These are phyloP conservation scores for Phyllosticta citriasiana DNA, from an alignment of 2,329 filamentous ascomycete genomes.

Conservation along the genomic window DNA sequence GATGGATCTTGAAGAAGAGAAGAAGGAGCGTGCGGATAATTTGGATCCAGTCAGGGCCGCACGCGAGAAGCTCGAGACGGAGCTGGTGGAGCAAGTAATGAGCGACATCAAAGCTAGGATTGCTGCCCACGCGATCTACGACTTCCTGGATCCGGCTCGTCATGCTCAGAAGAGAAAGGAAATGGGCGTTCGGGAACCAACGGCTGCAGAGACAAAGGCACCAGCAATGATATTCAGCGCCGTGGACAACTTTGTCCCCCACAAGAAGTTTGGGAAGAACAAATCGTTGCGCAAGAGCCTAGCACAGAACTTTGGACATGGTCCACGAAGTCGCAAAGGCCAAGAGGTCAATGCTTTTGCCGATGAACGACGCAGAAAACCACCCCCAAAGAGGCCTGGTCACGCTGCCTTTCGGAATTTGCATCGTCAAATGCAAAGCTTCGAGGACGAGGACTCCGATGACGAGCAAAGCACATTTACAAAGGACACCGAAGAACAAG, in stretches of 20 bases:
- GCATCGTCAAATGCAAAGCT: constrained; percentile 66
- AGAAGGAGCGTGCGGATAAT: constrained; percentile 73
- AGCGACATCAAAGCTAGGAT: constrained; percentile 82
- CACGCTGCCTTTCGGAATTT: constrained; percentile 64
- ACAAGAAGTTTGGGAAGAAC: constrained; percentile 7
- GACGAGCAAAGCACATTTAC: constrained; percentile 62
- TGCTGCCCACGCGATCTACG: constrained; percentile 67
- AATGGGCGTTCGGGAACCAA: constrained; percentile 64
- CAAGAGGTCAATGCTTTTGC: constrained; percentile 34
- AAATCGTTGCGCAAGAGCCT: constrained; percentile 4
- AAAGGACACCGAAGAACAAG: constrained; percentile 74
- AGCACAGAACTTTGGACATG: neutral
- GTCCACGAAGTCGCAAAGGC: constrained; percentile 2
- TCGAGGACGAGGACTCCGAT: constrained; percentile 68
- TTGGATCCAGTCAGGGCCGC: constrained; percentile 87
- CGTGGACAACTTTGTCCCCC: neutral
- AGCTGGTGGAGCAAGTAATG: constrained; percentile 78
- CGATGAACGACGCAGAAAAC: constrained; percentile 50
- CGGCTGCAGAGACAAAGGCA: constrained; percentile 45
- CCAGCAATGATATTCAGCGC: constrained; percentile 41
- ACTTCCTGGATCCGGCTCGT: constrained; percentile 72
- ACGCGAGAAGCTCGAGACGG: constrained; percentile 63
- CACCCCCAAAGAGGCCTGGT: constrained; percentile 42
- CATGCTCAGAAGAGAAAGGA: constrained; percentile 71
- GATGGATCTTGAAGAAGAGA: constrained; percentile 80